Percentiles rank a stretch among this genome's conserved stretches.
Conservation (phyloP, 495 filamentous ascomycete genomes). For the Hypoxylon cercidicola region DNA sequence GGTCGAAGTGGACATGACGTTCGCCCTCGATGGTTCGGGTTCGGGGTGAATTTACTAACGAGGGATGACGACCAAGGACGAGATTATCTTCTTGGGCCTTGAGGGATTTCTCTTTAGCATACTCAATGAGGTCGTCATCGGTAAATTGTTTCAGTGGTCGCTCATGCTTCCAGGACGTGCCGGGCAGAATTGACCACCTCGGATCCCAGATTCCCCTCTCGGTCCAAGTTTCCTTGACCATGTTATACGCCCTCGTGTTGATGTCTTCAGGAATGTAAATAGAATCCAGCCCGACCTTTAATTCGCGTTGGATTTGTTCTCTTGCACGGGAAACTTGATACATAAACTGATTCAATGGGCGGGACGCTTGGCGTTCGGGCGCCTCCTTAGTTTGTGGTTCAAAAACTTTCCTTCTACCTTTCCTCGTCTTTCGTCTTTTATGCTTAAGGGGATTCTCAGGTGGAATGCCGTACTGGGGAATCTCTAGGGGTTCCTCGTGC, state of each 20-base stretch:
- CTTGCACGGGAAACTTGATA: not conserved
- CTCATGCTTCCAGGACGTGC: slow-evolving; percentile 46
- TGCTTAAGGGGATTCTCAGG: not conserved
- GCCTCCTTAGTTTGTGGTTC: not conserved
- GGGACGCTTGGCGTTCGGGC: not conserved
- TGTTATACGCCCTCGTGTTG: slow-evolving; percentile 3
- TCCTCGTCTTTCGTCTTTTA: not conserved
- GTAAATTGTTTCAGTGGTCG: slow-evolving; percentile 10
- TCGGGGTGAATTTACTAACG: no score
- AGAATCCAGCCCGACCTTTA: not conserved
- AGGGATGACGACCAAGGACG: no score
- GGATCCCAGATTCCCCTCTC: slow-evolving; percentile 40
- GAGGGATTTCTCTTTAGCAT: no score
- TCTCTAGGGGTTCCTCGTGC: not conserved
- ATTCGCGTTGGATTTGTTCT: not conserved
- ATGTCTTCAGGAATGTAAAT: not conserved
- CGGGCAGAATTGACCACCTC: slow-evolving; percentile 40
- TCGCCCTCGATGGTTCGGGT: no score
- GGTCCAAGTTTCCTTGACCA: slow-evolving; percentile 37
- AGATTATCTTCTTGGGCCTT: no score
- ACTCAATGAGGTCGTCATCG: no score
- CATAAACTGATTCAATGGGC: not conserved
- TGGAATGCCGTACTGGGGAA: not conserved
- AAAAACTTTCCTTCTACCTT: not conserved
- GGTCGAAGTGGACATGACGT: no score